A percentile compares a stretch with the other conserved stretches of the same genome.
phyloP scores from a whole-genome alignment of 805 yeast genomes.

The Ogataea pini region DNA sequence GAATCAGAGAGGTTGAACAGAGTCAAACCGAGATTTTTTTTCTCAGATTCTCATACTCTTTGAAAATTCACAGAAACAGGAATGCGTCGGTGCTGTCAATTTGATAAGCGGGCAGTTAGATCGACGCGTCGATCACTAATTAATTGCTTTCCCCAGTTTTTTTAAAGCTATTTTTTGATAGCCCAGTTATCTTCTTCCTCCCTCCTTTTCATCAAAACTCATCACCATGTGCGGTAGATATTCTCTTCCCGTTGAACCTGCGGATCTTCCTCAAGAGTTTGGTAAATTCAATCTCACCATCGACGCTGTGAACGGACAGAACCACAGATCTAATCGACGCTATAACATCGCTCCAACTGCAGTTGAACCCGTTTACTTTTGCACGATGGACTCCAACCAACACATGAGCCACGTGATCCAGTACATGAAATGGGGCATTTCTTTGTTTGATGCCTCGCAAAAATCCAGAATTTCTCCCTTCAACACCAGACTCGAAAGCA shows the following conservation, averaged over 20 bases:
- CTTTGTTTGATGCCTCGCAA: constrained; percentile 52
- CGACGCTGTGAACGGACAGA: constrained; percentile 27
- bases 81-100: neutral
- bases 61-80: neutral
- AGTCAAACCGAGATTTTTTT: no score
- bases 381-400: constrained; percentile 13
- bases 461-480: constrained; percentile 51
- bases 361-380: constrained; percentile 43
- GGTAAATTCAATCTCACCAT: constrained; percentile 27
- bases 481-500: constrained; percentile 72
- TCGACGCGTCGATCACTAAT: neutral
- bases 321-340: constrained; percentile 35
- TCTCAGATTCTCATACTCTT: no score
- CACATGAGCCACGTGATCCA: constrained; percentile 29
- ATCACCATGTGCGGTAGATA: constrained; percentile 38
- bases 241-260: constrained; percentile 38
- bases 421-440: constrained; percentile 78
- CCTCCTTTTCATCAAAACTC: no score
- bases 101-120: neutral
- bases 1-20: no score
- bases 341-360: constrained; percentile 67
- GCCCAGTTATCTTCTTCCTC: no score
- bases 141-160: neutral
- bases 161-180: no score
- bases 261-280: constrained; percentile 45